Evolutionary conservation across 345 rosid species (phyloP), one percentile per base, ranked within the genome.

Genomic region (Anacardium occidentale): DNA sequence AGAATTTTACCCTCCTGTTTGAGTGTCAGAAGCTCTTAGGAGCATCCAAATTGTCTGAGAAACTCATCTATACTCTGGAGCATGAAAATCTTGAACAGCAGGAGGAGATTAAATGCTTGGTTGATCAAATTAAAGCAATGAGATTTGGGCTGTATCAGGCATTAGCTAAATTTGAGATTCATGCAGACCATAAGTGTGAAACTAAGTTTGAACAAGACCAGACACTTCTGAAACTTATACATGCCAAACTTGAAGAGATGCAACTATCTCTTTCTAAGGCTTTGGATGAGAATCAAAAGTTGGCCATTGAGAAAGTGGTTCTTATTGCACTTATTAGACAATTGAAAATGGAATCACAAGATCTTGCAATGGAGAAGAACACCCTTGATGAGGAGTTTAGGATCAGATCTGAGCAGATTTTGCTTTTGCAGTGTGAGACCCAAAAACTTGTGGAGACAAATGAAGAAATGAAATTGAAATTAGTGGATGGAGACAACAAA

Each of bases 301-400:
- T 77, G 42, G 73, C 64, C 57, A 79, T 87, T 64, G 93, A 91
- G 79, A 90, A 89, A 47, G 76, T 84, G 12, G 85, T 91, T 76
- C 85, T 93, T 68, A 75, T 80, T 77, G 83, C 88, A 40, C 78
- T 88, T 74, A 82, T 96, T 75, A 77, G 77, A 81, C 86, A 87
- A 82, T 83, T 84, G 71, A 87, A 86, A 72, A 76, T 75, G 72
- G 97, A 93, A 77, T 84, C 86, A 56, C 78, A 75, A n/a, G 73
- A 75, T 79, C 83, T 89, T 66, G 84, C 79, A 72, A 37, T 79
- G 47, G 84, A 80, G 78, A 89, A 80, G 77, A 78, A 66, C 74
- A 60, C 48, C 48, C 82, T 91, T 67, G 78, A 72, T 68, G 80
- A 82, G 67, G 83, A 87, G 73, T 83, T 83, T 74, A 82, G 80